These are phyloP conservation scores for Pascua sp. DNA, from an alignment of 1,284 basidiomycete genomes.

Conservation along the genomic window DNA sequence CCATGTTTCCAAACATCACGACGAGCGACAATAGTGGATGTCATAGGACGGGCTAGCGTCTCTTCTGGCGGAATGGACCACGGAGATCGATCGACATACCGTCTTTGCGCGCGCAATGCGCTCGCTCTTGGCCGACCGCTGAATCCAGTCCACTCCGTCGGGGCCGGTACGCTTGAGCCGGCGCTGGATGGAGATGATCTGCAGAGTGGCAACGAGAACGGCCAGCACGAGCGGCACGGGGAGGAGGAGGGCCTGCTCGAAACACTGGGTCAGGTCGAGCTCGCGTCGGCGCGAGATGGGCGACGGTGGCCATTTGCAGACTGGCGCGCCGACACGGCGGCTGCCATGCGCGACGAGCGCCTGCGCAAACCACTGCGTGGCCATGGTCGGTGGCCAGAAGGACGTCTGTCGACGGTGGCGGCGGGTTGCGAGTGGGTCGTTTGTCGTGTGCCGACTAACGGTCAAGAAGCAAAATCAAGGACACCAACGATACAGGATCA, in stretches of 20 bases:
- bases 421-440: no score
- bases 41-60: slow-evolving; percentile 38
- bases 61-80: slow-evolving; percentile 41
- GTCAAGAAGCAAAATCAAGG: not conserved
- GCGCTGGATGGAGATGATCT: slow-evolving; percentile 45
- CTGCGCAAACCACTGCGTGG: slow-evolving; percentile 14
- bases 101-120: slow-evolving; percentile 60
- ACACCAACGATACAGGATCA: not conserved
- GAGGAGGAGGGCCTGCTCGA: slow-evolving; percentile 68
- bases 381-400: slow-evolving; percentile 2
- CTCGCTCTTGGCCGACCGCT: slow-evolving; percentile 48
- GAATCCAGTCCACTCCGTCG: slow-evolving; percentile 15
- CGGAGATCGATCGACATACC: slow-evolving; percentile 52
- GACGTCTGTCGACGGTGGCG: not conserved
- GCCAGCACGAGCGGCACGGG: slow-evolving; percentile 56
- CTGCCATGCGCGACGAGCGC: slow-evolving; percentile 5
- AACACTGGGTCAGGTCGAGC: slow-evolving; percentile 80
- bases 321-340: slow-evolving; percentile 5
- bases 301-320: slow-evolving; percentile 36
- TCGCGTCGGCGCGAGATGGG: slow-evolving; percentile 57
- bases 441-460: no score
- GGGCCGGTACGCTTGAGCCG: slow-evolving; percentile 23
- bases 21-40: not conserved
- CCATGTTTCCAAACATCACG: not conserved
- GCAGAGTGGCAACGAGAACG: slow-evolving; percentile 50